phyloP scores from a whole-genome alignment of 768 basidiomycete species.

The Mrakia frigida region DNA sequence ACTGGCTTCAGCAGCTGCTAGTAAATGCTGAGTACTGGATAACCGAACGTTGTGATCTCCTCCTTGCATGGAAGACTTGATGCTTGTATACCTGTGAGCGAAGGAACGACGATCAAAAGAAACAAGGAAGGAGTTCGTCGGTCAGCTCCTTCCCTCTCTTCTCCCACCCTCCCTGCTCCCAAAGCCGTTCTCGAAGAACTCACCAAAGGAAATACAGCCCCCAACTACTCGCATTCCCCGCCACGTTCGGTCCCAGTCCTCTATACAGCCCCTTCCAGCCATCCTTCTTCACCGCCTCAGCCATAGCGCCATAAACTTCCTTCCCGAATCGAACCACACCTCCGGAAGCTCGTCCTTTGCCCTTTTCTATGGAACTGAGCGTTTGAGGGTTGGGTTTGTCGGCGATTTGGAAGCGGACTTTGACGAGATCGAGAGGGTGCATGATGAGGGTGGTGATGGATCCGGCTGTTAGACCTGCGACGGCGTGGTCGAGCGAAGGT shows the following conservation, averaged over 20 bases:
- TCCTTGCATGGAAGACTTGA: conserved; percentile 66
- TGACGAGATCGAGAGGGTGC: conserved; percentile 95
- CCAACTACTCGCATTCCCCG: conserved; percentile 94
- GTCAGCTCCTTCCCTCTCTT: not conserved
- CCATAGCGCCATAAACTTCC: conserved; percentile 67
- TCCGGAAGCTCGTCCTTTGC: conserved; percentile 32
- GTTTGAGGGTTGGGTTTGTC: conserved; percentile 52
- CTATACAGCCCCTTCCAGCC: conserved; percentile 86
- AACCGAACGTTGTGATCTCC: conserved; percentile 63
- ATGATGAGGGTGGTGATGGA: conserved; percentile 87
- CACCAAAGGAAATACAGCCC: conserved; percentile 97
- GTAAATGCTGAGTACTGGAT: conserved; percentile 70
- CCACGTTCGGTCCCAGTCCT: conserved; percentile 82
- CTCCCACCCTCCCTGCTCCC: not conserved
- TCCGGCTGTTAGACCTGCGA: conserved; percentile 87
- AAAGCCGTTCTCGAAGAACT: conserved; percentile 43
- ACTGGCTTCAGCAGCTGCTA: conserved; percentile 96
- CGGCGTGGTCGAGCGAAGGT: conserved; percentile 67
- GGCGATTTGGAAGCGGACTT: conserved; percentile 85
- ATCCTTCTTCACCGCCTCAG: conserved; percentile 63
- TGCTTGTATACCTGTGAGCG: conserved; percentile 73
- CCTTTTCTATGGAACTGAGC: conserved; percentile 12
- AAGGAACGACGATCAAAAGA: not conserved
- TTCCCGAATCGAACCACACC: conserved; percentile 41
- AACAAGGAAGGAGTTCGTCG: not conserved